phyloP scores from a whole-genome alignment of 1,284 basidiomycete genomes.

The Cryptococcus sp. region DNA sequence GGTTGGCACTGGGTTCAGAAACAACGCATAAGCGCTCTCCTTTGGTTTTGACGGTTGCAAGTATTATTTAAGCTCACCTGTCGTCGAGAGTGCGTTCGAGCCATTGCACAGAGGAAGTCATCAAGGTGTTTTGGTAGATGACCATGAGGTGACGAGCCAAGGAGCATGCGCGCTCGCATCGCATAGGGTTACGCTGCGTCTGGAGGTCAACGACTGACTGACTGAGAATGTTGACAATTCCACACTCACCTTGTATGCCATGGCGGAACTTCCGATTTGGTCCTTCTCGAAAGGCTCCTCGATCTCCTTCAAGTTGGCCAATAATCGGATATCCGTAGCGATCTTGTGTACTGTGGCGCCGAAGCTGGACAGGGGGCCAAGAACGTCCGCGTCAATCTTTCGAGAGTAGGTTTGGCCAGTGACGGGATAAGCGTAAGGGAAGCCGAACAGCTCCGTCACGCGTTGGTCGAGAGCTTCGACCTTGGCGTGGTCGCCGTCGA shows the following conservation, averaged over 20 bases:
- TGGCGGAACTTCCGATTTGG: constrained; percentile 95
- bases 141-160: constrained; percentile 90
- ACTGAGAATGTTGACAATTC: neutral
- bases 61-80: constrained; percentile 58
- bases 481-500: constrained; percentile 94
- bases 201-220: neutral
- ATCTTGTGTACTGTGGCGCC: constrained; percentile 98
- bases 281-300: constrained; percentile 99
- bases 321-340: constrained; percentile 87
- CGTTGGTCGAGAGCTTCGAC: constrained; percentile 87
- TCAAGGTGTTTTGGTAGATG: constrained; percentile 87
- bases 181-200: constrained; percentile 89
- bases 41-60: neutral
- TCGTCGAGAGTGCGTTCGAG: constrained; percentile 95
- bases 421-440: constrained; percentile 93
- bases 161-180: constrained; percentile 94
- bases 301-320: constrained; percentile 95
- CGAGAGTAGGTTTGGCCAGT: constrained; percentile 98
- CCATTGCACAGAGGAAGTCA: constrained; percentile 92
- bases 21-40: neutral
- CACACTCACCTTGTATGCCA: constrained; percentile 84
- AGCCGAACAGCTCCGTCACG: constrained; percentile 88
- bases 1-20: constrained; percentile 75
- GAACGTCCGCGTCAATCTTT: constrained; percentile 94
- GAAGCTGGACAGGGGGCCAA: constrained; percentile 84